Conservation (phyloP, 1,139 yeast genomes). For the Geotrichum citri-aurantii region DNA sequence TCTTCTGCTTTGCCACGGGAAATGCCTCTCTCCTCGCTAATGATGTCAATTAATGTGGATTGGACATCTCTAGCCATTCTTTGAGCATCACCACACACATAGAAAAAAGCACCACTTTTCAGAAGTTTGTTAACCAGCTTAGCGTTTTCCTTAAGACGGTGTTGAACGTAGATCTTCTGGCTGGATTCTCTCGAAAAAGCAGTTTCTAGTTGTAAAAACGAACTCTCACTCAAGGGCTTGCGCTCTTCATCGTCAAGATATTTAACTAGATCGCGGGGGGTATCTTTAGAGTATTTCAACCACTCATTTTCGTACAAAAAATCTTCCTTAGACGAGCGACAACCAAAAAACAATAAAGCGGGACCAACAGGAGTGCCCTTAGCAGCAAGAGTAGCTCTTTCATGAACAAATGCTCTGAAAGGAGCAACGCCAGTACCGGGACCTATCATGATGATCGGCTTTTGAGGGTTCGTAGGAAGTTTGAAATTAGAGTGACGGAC, state of each 20-base stretch:
- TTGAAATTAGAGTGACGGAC: conserved; percentile 93
- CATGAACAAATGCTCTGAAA: conserved; percentile 87
- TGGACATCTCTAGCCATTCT: conserved; percentile 98
- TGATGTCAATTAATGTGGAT: conserved; percentile 56
- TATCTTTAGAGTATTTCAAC: conserved; percentile 41
- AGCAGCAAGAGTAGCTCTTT: conserved; percentile 55
- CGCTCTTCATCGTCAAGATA: conserved; percentile 45
- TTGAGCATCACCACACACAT: conserved; percentile 96
- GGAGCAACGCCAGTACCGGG: conserved; percentile 99
- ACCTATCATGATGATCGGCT: conserved; percentile 88
- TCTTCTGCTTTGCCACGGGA: conserved; percentile 67
- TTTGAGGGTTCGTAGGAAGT: conserved; percentile 78
- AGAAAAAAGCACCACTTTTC: conserved; percentile 73
- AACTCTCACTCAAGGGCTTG: conserved; percentile 16
- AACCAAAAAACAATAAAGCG: conserved; percentile 76
- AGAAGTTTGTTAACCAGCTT: conserved; percentile 53
- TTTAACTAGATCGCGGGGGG: conserved; percentile 43
- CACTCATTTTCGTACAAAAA: conserved; percentile 83
- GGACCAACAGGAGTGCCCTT: conserved; percentile 62
- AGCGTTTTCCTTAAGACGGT: conserved; percentile 57
- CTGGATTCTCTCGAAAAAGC: conserved; percentile 77
- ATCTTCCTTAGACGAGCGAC: conserved; percentile 70
- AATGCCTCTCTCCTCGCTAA: conserved; percentile 54
- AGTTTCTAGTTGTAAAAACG: conserved; percentile 49
- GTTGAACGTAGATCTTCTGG: conserved; percentile 83